A percentile compares a stretch with the other conserved stretches of the same genome.
Evolutionary conservation across 2,329 filamentous ascomycete species (phyloP).

Genomic region (Fusarium duplospermum): DNA sequence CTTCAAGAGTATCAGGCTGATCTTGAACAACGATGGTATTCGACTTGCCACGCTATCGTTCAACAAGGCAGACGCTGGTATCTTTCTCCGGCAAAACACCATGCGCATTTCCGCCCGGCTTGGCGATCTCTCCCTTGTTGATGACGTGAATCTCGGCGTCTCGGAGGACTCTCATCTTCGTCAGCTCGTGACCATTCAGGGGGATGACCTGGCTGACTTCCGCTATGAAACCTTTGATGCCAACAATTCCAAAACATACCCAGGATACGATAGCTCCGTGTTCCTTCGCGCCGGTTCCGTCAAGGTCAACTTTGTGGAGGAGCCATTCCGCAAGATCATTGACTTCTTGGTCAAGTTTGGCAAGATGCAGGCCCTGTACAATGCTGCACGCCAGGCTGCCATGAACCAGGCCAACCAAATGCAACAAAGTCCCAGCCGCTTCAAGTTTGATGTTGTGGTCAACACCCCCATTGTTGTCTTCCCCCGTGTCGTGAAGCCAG

Average conservation of each 20-base stretch:
- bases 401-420: constrained; percentile 93
- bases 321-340: constrained; percentile 97
- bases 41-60: constrained; percentile 92
- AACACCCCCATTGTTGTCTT: constrained; percentile 98
- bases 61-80: constrained; percentile 89
- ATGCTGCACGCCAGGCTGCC: constrained; percentile 93
- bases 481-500: constrained; percentile 79
- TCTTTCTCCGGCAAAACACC: constrained; percentile 86
- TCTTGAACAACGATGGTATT: constrained; percentile 98
- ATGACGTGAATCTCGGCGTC: constrained; percentile 94
- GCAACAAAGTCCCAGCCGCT: constrained; percentile 87
- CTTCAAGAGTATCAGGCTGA: constrained; percentile 90
- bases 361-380: constrained; percentile 99
- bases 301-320: constrained; percentile 96
- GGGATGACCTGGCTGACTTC: constrained; percentile 95
- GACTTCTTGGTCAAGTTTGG: constrained; percentile 98
- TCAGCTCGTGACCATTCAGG: constrained; percentile 92
- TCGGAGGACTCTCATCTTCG: constrained; percentile 83
- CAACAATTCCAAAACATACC: constrained; percentile 76
- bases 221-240: constrained; percentile 95
- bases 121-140: constrained; percentile 87
- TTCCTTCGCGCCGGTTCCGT: constrained; percentile 92
- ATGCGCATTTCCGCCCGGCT: constrained; percentile 90
- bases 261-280: constrained; percentile 93
- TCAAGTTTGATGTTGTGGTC: constrained; percentile 93